Evolutionary conservation across 2,329 filamentous ascomycete species (phyloP).

Genomic region (Pezicula carpinea): DNA sequence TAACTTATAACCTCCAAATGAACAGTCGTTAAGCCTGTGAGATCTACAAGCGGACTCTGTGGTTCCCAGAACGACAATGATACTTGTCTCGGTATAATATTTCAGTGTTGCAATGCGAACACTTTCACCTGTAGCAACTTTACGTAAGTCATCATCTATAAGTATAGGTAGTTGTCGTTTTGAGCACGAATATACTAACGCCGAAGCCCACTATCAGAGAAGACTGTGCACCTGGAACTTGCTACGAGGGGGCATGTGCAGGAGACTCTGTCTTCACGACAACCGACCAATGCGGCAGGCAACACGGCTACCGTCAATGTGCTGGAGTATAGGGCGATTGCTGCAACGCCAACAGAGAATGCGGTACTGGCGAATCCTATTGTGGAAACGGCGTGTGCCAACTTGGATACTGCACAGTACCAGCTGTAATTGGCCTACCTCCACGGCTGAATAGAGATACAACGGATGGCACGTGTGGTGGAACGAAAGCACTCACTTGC

Average conservation of each 20-base stretch:
- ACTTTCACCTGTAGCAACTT: constrained; percentile 29
- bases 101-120: constrained; percentile 30
- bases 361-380: constrained; percentile 21
- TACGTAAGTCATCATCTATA: constrained; percentile 17
- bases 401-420: constrained; percentile 16
- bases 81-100: constrained; percentile 26
- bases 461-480: constrained; percentile 26
- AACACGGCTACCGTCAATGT: constrained; percentile 20
- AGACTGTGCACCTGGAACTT: constrained; percentile 29
- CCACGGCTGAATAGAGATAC: constrained; percentile 20
- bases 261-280: constrained; percentile 25
- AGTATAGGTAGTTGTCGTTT: background rate
- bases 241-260: constrained; percentile 29
- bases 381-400: constrained; percentile 16
- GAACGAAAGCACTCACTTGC: constrained; percentile 16
- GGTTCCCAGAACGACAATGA: constrained; percentile 29
- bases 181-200: constrained; percentile 2
- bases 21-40: constrained; percentile 24
- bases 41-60: constrained; percentile 25
- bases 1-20: background rate
- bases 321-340: constrained; percentile 29
- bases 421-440: constrained; percentile 18
- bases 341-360: constrained; percentile 24
- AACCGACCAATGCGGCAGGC: constrained; percentile 26
- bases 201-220: constrained; percentile 14